Evolutionary conservation across 2,329 filamentous ascomycete genomes (phyloP).

Genomic region (Lomentospora prolificans): DNA sequence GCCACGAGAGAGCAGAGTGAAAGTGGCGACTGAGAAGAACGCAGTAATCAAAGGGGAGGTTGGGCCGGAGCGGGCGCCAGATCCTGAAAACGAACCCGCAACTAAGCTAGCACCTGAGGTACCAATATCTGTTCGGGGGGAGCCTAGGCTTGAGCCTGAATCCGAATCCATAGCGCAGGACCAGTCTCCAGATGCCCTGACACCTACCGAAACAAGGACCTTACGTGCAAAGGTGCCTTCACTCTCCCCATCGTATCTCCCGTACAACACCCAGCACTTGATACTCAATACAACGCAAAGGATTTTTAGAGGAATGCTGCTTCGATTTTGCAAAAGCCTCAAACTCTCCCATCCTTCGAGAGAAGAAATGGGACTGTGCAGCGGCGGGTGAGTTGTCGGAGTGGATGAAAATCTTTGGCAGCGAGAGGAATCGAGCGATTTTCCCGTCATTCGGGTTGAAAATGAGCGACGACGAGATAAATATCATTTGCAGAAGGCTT

Average conservation of each 20-base stretch:
- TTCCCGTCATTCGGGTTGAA: slow-evolving; percentile 17
- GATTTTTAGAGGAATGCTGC: slow-evolving; percentile 27
- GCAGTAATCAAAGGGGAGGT: not conserved
- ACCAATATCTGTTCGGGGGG: no score
- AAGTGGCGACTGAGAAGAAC: not conserved
- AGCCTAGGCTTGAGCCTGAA: no score
- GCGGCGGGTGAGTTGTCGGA: slow-evolving; percentile 25
- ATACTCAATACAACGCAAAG: slow-evolving; percentile 25
- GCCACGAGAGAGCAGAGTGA: not conserved
- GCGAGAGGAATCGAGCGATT: slow-evolving; percentile 12
- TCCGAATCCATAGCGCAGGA: no score
- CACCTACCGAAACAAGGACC: not conserved
- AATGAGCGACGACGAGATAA: slow-evolving; percentile 11
- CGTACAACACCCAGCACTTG: slow-evolving; percentile 24
- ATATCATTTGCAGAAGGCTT: slow-evolving; percentile 16
- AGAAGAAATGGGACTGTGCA: slow-evolving; percentile 22
- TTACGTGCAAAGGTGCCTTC: slow-evolving; percentile 13
- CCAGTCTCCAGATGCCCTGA: no score
- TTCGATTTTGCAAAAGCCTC: slow-evolving; percentile 26
- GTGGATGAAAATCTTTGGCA: slow-evolving; percentile 20
- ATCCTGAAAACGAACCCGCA: not conserved
- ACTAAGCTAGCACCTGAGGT: no score
- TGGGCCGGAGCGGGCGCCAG: not conserved
- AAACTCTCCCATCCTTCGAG: slow-evolving; percentile 19
- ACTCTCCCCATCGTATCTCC: slow-evolving; percentile 22